A percentile compares a stretch with the other conserved stretches of the same genome.
These are phyloP conservation scores for Leucaena leucocephala DNA, from an alignment of 306 rosid species.

Conservation along the genomic window DNA sequence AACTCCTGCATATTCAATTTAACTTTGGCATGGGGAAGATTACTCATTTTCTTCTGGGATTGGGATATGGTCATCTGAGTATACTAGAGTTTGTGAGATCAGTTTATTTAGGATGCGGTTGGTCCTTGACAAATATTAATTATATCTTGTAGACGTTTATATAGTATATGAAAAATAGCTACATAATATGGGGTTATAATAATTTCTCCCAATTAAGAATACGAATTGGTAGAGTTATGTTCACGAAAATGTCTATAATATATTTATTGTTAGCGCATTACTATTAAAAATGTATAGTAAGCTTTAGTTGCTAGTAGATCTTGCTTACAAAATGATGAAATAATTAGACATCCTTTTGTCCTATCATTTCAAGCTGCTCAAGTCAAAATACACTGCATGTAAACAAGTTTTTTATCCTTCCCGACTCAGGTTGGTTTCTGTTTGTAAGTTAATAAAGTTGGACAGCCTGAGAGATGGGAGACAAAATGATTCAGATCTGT, in stretches of 20 bases:
- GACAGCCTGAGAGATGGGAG: not conserved
- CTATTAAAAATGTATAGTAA: not conserved
- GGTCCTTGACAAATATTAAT: not conserved
- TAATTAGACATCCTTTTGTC: not conserved
- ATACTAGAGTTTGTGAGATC: not conserved
- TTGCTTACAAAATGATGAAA: not conserved
- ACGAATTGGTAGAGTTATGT: not conserved
- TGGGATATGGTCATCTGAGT: not conserved
- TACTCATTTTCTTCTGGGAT: not conserved
- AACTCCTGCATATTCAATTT: not conserved
- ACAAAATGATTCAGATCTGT: no score
- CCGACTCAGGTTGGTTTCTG: not conserved
- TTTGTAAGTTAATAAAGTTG: not conserved
- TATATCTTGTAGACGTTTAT: not conserved
- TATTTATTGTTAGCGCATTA: not conserved
- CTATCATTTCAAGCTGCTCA: not conserved
- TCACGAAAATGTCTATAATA: not conserved
- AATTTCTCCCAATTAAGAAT: not conserved
- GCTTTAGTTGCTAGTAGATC: not conserved
- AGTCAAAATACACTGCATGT: not conserved
- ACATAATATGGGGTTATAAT: not conserved
- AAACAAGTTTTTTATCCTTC: not conserved
- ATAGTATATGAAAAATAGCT: not conserved
- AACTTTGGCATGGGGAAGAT: not conserved
- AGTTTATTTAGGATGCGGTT: not conserved